Conservation (phyloP, 176 grass and related monocot genomes). For the Ampelocalamus luodianensis region DNA sequence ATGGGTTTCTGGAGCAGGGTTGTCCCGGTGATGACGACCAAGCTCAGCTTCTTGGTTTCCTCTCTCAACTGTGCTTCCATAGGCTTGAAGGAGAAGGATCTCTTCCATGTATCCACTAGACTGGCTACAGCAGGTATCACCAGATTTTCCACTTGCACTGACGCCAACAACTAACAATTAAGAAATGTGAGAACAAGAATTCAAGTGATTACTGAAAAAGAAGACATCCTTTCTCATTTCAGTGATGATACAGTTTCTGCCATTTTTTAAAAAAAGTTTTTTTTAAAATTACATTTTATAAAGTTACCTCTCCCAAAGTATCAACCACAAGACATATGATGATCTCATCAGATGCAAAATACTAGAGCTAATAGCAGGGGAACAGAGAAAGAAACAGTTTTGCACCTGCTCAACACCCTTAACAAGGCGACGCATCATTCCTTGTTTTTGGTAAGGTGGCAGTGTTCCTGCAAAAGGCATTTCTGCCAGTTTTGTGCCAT, state of each 20-base stretch:
- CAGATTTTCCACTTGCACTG: conserved; percentile 65
- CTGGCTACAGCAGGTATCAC: conserved; percentile 61
- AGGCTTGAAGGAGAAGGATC: conserved; percentile 64
- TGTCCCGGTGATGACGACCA: conserved; percentile 68
- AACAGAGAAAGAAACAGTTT: not conserved
- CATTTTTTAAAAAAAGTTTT: too few species aligned
- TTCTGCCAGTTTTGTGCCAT: conserved; percentile 68
- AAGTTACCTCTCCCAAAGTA: too few species aligned
- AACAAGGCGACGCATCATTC: conserved; percentile 70
- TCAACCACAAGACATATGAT: too few species aligned
- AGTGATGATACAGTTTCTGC: too few species aligned
- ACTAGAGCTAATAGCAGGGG: not conserved
- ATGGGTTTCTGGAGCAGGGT: conserved; percentile 62
- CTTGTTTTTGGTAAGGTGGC: conserved; percentile 69
- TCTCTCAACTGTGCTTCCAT: conserved; percentile 45
- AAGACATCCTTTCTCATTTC: not conserved
- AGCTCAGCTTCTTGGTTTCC: conserved; percentile 56
- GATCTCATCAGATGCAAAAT: too few species aligned
- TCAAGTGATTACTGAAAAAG: conserved; percentile 17
- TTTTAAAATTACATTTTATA: too few species aligned
- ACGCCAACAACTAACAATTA: conserved; percentile 52
- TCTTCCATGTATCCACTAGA: conserved; percentile 65
- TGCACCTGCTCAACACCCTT: conserved; percentile 75
- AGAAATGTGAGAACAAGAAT: not conserved
- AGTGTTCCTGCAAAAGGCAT: conserved; percentile 87